Evolutionary conservation across 2,329 filamentous ascomycete species (phyloP).

Genomic region (Parastagonospora nodorum): DNA sequence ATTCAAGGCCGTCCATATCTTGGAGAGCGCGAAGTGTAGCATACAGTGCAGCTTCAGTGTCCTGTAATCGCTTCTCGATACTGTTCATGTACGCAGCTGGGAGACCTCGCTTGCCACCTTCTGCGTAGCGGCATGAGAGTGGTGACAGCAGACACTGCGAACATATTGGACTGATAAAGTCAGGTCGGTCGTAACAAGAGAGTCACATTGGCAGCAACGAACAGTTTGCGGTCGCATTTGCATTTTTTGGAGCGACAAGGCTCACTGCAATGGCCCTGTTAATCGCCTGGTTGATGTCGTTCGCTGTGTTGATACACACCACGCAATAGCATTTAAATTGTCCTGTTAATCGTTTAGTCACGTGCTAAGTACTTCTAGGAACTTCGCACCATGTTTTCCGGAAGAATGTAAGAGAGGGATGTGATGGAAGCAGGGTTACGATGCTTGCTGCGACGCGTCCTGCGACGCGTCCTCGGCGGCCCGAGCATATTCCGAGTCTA

Average conservation of each 20-base stretch:
- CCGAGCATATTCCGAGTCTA: too few species aligned
- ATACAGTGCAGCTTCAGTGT: constrained; percentile 30
- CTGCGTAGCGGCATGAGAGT: constrained; percentile 25
- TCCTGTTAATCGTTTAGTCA: neutral
- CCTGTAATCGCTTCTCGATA: constrained; percentile 28
- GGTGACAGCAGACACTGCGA: constrained; percentile 24
- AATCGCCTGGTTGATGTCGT: too few species aligned
- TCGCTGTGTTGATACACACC: neutral
- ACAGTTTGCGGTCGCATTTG: constrained; percentile 35
- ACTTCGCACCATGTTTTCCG: too few species aligned
- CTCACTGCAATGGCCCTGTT: constrained; percentile 9
- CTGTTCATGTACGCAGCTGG: constrained; percentile 31
- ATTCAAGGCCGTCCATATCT: neutral
- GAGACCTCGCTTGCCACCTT: constrained; percentile 33
- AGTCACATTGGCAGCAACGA: neutral
- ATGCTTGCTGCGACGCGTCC: too few species aligned
- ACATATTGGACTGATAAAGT: constrained; percentile 24
- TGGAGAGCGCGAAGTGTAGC: constrained; percentile 17
- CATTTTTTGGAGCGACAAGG: constrained; percentile 34
- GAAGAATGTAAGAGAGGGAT: too few species aligned
- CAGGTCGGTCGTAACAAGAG: neutral
- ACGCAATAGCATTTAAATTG: constrained; percentile 27
- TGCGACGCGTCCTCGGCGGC: too few species aligned
- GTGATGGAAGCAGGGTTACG: too few species aligned
- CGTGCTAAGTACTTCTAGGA: too few species aligned